phyloP scores from a whole-genome alignment of 306 rosid species.

The Arachis hypogaea region DNA sequence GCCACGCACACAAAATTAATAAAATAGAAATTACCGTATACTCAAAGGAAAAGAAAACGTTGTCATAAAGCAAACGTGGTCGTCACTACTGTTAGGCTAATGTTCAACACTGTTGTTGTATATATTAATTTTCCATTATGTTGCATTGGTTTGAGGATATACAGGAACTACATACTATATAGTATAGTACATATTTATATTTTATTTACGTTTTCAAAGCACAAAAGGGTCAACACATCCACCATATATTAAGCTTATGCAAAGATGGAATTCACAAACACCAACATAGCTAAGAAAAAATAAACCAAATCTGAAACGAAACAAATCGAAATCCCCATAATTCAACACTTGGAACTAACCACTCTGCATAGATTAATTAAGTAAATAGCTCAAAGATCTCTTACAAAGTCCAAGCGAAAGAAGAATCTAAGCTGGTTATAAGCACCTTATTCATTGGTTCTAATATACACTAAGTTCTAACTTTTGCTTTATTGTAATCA shows the following conservation, averaged over 20 bases:
- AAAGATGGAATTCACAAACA: conserved; percentile 15
- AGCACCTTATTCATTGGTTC: conserved; percentile 22
- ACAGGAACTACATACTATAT: too few relatives aligned
- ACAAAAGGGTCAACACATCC: neutral
- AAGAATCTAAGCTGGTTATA: too few relatives aligned
- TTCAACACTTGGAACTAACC: neutral
- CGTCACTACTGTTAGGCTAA: neutral
- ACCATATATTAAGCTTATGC: neutral
- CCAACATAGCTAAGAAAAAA: conserved; percentile 9
- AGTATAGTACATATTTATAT: too few relatives aligned
- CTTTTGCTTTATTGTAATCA: conserved; percentile 4
- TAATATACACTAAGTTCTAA: conserved; percentile 23
- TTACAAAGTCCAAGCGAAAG: neutral
- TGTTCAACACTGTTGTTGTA: neutral
- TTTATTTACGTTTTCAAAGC: neutral
- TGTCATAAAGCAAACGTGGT: conserved; percentile 13
- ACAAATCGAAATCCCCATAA: conserved; percentile 3
- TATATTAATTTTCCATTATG: neutral
- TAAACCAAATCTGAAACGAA: conserved; percentile 17
- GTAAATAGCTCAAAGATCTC: neutral
- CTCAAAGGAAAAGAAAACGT: neutral
- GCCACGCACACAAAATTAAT: neutral
- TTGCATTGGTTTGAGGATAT: neutral
- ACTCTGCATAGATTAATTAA: too few relatives aligned
- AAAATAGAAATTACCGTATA: neutral